Base-by-base conservation (phyloP, 768 basidiomycete species). In the Boletus rubescentipes region DNA sequence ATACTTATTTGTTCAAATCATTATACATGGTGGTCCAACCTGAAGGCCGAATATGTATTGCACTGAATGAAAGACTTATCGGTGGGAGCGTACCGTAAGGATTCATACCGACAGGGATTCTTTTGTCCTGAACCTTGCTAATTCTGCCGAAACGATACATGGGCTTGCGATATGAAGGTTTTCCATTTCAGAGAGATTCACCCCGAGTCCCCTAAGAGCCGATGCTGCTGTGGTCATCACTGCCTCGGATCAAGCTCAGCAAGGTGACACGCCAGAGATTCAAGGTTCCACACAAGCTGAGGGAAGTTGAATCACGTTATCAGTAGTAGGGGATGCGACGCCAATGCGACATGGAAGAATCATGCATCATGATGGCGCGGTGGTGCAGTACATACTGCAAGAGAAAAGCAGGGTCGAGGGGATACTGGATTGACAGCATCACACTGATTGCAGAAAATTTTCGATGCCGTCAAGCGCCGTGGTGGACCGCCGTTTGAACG, bases 351-450 rank as follows among this genome's bases (percentile, higher is more conserved):
- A 54, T 48, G 61, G 52, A 60, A 59, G 56, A 35, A 39, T 32
- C 29, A 31, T 30, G 26, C 40, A 39, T 39, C 38, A 39, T 39
- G 38, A 39, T 39, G 44, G 11, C 29, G 14, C 43, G 15, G 32
- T 36, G 16, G 18, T 9, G 29, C 16, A 21, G 36, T 30, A 30
- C 12, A 6, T 23, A 18, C n/a, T n/a, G n/a, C n/a, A n/a, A n/a
- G n/a, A 40, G 40, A 32, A 35, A 38, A 37, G 36, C 47, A 62
- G 60, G 55, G 61, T 49, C 37, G 35, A 46, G 49, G 50, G 46
- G 16, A 10, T 11, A 31, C 26, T n/a, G 29, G 23, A 14, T 38
- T 23, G 42, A 44, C 44, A 50, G 41, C 38, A 51, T 32, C 4
- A 14, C 8, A 36, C 36, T 51, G 46, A 38, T 37, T 32, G 14